phyloP scores from a whole-genome alignment of 352 stramenopile species.

The Phytophthora europaea region DNA sequence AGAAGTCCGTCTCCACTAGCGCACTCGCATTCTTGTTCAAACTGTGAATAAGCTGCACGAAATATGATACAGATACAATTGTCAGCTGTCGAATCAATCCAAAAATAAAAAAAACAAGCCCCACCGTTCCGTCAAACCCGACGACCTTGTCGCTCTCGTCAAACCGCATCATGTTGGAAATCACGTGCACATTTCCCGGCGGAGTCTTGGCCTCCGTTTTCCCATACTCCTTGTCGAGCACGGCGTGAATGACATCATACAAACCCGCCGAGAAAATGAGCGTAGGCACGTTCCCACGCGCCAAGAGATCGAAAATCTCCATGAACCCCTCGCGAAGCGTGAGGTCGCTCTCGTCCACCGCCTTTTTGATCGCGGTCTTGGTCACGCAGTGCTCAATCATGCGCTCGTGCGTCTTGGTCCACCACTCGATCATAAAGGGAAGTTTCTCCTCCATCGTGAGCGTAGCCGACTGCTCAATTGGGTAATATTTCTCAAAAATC shows the following conservation, averaged over 20 bases:
- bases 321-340: slow-evolving; percentile 66
- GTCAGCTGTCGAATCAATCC: slow-evolving; percentile 8
- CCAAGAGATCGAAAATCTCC: slow-evolving; percentile 70
- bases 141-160: slow-evolving; percentile 51
- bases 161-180: slow-evolving; percentile 89
- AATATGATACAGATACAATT: neutral
- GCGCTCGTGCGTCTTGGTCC: slow-evolving; percentile 56
- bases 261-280: slow-evolving; percentile 81
- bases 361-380: slow-evolving; percentile 49
- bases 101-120: neutral
- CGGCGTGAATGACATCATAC: slow-evolving; percentile 83
- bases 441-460: slow-evolving; percentile 80
- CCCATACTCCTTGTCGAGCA: slow-evolving; percentile 76
- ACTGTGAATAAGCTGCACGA: slow-evolving; percentile 74
- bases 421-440: slow-evolving; percentile 85
- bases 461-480: slow-evolving; percentile 78
- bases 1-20: slow-evolving; percentile 73
- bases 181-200: slow-evolving; percentile 75
- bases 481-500: slow-evolving; percentile 82
- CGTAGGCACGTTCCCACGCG: slow-evolving; percentile 66
- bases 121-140: slow-evolving; percentile 67
- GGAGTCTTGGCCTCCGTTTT: slow-evolving; percentile 36
- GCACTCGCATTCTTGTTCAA: slow-evolving; percentile 85
- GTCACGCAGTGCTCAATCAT: slow-evolving; percentile 71
- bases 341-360: slow-evolving; percentile 64